A percentile compares a stretch with the other conserved stretches of the same genome.
Conservation (phyloP, 805 yeast species). For the Cyberlindnera bimundalis region DNA sequence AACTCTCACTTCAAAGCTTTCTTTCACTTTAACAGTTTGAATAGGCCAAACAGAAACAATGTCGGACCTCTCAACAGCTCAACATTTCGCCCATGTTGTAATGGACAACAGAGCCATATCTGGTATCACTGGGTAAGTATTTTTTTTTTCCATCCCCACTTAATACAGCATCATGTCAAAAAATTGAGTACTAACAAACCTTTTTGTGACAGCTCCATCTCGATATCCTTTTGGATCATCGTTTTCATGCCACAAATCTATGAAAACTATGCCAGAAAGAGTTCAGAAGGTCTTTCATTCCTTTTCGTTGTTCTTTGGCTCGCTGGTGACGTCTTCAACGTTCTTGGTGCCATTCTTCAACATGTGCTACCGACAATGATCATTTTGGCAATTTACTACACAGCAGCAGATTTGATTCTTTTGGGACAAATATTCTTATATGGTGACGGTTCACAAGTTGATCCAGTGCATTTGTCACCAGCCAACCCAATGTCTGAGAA, state of each 20-base stretch:
- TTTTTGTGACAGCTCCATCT: constrained; percentile 49
- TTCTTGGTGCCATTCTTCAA: constrained; percentile 85
- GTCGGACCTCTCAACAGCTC: constrained; percentile 9
- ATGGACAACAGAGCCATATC: constrained; percentile 27
- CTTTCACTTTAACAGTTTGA: no score
- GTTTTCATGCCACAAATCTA: constrained; percentile 97
- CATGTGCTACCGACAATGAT: constrained; percentile 94
- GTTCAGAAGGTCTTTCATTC: constrained; percentile 86
- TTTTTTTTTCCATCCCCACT: no score
- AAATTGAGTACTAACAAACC: constrained; percentile 1
- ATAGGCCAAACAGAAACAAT: no score
- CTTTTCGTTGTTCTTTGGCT: constrained; percentile 88
- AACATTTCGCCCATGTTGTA: constrained; percentile 19
- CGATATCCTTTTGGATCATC: constrained; percentile 96
- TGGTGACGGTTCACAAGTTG: constrained; percentile 59
- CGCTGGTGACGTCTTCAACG: constrained; percentile 90
- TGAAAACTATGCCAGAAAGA: constrained; percentile 81
- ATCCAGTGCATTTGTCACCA: constrained; percentile 79
- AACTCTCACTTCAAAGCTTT: neutral
- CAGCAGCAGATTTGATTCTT: constrained; percentile 83
- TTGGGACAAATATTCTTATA: constrained; percentile 81
- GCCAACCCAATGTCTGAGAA: constrained; percentile 80
- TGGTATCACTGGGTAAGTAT: constrained; percentile 27
- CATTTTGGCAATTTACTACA: constrained; percentile 86
- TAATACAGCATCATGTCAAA: neutral